These are phyloP conservation scores for Aspergillus pseudonomiae DNA, from an alignment of 2,329 filamentous ascomycete species.

Conservation along the genomic window DNA sequence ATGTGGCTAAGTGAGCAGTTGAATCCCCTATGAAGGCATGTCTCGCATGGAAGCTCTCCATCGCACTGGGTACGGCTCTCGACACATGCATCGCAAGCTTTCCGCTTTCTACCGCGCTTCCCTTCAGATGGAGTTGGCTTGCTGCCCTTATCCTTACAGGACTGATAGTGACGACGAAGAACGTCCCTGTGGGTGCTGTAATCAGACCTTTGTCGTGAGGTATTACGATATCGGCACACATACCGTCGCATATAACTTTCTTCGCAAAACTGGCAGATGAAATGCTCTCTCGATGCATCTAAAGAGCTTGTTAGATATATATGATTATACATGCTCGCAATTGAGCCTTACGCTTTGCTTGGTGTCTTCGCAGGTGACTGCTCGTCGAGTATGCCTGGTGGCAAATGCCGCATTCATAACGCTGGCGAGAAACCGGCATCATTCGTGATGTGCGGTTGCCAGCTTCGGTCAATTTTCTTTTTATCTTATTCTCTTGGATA, in stretches of 20 bases:
- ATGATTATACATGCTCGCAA: accelerated
- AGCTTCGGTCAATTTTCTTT: too few relatives aligned
- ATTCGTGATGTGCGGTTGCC: too few relatives aligned
- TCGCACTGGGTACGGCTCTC: background rate
- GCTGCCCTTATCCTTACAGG: background rate
- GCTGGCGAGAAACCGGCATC: too few relatives aligned
- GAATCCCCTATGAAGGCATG: background rate
- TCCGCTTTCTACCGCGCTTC: background rate
- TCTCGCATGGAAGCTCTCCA: background rate
- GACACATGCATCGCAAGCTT: background rate
- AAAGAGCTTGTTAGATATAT: accelerated
- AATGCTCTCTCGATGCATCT: background rate
- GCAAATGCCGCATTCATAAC: background rate
- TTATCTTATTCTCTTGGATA: too few relatives aligned
- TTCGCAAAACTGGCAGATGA: background rate
- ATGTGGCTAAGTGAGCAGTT: background rate
- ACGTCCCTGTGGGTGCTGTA: background rate
- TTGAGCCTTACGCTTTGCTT: background rate
- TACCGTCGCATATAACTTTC: background rate
- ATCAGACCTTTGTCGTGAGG: background rate
- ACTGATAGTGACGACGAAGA: background rate
- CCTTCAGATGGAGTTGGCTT: background rate
- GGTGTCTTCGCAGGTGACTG: background rate
- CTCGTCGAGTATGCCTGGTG: background rate
- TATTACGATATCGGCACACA: background rate